Evolutionary conservation across 202 grass and related monocot genomes (phyloP).

Genomic region (Carex arenaria): DNA sequence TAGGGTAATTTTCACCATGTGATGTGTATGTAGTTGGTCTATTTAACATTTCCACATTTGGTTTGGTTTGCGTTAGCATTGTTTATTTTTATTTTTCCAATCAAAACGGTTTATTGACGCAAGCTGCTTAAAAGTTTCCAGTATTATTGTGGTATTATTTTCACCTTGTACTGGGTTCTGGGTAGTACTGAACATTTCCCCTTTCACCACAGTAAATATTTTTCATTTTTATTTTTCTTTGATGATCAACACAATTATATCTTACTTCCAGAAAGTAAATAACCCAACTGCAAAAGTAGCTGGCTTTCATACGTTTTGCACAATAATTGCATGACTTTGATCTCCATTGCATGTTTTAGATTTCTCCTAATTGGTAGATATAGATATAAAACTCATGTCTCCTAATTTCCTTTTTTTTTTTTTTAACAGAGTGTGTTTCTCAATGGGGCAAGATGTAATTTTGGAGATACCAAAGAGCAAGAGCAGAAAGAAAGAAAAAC

Average conservation of each 20-base stretch:
- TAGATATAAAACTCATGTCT: neutral
- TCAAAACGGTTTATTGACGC: neutral
- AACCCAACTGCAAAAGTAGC: neutral
- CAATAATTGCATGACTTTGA: neutral
- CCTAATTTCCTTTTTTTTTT: constrained; percentile 11
- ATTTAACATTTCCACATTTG: neutral
- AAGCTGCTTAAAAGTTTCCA: neutral
- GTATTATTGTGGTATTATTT: neutral
- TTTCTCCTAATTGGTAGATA: constrained; percentile 1
- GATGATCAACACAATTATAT: neutral
- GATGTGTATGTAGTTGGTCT: neutral
- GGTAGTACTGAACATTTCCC: neutral
- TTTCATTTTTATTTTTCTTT: neutral
- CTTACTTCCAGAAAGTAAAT: constrained; percentile 5
- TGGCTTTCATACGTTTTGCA: neutral
- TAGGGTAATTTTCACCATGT: constrained; percentile 2
- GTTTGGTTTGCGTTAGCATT: neutral
- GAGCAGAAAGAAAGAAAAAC: constrained; percentile 33
- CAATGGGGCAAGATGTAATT: constrained; percentile 57
- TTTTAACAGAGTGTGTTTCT: constrained; percentile 14
- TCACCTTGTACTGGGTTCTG: neutral
- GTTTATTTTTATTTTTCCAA: neutral
- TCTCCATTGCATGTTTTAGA: constrained; percentile 6
- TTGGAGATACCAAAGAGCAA: constrained; percentile 34
- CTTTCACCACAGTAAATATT: neutral